A percentile compares a stretch with the other conserved stretches of the same genome.
Conservation (phyloP, 371 early-diverging fungal genomes). For the Haplosporangium sp. region DNA sequence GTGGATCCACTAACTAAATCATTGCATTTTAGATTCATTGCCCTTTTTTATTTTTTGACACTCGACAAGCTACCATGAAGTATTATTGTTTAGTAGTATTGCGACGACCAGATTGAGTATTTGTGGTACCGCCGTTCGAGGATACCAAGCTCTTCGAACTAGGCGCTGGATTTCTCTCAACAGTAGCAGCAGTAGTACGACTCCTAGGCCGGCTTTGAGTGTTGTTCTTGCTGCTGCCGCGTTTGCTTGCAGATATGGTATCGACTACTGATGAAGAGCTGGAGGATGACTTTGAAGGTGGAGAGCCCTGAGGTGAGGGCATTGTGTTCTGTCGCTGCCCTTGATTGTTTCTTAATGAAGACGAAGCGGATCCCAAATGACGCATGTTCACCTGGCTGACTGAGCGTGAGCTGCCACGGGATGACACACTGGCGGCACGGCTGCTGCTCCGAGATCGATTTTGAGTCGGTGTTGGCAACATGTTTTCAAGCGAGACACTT, state of each 20-base stretch:
- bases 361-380: not conserved
- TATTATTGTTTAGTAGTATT: no score
- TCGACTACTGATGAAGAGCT: not conserved
- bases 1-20: no score
- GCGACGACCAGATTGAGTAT: no score
- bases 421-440: conserved; percentile 13
- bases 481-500: conserved; percentile 27
- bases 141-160: no score
- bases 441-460: conserved; percentile 28
- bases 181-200: conserved; percentile 10
- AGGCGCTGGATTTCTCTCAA: conserved; percentile 2
- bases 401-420: conserved; percentile 27
- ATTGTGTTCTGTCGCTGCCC: not conserved
- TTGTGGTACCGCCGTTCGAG: not conserved
- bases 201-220: conserved; percentile 9
- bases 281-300: not conserved
- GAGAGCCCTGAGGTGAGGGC: conserved; percentile 25
- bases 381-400: conserved; percentile 30
- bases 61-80: not conserved
- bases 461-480: conserved; percentile 3
- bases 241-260: not conserved
- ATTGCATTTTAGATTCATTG: no score
- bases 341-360: not conserved
- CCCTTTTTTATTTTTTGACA: no score
- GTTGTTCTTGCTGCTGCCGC: conserved; percentile 2